Evolutionary conservation across 192 early-diverging fungal species (phyloP).

Genomic region (Coemansia furcata): DNA sequence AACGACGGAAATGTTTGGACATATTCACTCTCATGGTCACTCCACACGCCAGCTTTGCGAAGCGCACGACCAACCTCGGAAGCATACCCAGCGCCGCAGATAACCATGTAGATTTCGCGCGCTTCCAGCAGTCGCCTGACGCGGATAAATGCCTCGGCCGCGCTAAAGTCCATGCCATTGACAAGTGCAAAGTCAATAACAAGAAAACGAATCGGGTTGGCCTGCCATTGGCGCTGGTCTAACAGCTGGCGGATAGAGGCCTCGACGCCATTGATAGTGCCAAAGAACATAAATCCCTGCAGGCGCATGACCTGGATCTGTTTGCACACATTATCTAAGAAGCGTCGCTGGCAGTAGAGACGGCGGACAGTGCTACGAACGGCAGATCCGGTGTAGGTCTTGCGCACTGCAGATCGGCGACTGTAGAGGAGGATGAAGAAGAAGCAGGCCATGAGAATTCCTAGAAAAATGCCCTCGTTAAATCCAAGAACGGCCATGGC

Average conservation of each 20-base stretch:
- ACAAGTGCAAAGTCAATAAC: conserved; percentile 87
- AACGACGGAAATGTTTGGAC: conserved; percentile 77
- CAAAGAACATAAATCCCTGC: conserved; percentile 98
- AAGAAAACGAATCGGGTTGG: conserved; percentile 77
- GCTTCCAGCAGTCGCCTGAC: conserved; percentile 71
- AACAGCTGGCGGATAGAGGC: conserved; percentile 65
- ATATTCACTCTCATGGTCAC: conserved; percentile 55
- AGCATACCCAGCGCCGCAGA: conserved; percentile 67
- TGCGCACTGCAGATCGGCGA: conserved; percentile 61
- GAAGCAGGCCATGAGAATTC: conserved; percentile 88
- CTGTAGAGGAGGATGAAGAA: conserved; percentile 89
- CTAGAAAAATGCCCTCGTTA: conserved; percentile 93
- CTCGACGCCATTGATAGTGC: conserved; percentile 84
- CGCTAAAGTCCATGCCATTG: conserved; percentile 86
- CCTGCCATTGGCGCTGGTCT: conserved; percentile 63
- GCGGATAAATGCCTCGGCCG: conserved; percentile 85
- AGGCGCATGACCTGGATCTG: conserved; percentile 87
- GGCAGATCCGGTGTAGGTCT: conserved; percentile 63
- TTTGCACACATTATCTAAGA: conserved; percentile 75
- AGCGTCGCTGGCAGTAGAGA: conserved; percentile 83
- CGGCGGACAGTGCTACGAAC: conserved; percentile 86
- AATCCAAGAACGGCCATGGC: conserved; percentile 93
- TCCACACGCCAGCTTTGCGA: conserved; percentile 64
- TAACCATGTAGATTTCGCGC: conserved; percentile 75
- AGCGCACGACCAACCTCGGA: conserved; percentile 70